Percentiles rank a stretch among this genome's conserved stretches.
phyloP scores from a whole-genome alignment of 345 rosid genomes.

The Eutrema heterophyllum region DNA sequence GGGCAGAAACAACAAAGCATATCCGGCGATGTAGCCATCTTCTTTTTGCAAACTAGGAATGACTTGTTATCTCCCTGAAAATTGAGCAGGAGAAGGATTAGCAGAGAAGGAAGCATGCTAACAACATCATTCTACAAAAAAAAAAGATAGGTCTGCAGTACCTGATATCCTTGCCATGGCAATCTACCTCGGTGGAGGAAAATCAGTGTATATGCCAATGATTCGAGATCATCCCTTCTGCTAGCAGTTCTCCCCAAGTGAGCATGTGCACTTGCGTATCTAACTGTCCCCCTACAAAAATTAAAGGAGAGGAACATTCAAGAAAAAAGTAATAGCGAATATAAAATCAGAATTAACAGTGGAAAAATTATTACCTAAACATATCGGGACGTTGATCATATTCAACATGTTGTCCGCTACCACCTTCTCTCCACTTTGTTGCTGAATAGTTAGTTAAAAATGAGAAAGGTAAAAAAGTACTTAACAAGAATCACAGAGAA shows the following conservation, averaged over 20 bases:
- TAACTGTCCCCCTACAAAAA: slow-evolving; percentile 82
- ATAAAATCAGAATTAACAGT: background rate
- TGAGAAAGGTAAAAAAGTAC: slow-evolving; percentile 6
- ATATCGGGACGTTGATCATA: slow-evolving; percentile 99
- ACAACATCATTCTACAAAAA: background rate
- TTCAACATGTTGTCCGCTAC: slow-evolving; percentile 78
- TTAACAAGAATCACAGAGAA: slow-evolving; percentile 14
- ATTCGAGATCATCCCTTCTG: slow-evolving; percentile 97
- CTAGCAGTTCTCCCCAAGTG: slow-evolving; percentile 97
- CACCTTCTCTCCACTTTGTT: slow-evolving; percentile 83
- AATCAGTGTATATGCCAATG: slow-evolving; percentile 92
- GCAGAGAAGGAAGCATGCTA: slow-evolving; percentile 6
- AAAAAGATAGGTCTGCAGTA: slow-evolving; percentile 21
- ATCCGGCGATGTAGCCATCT: slow-evolving; percentile 91
- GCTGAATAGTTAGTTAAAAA: slow-evolving; percentile 47
- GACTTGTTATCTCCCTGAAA: slow-evolving; percentile 95
- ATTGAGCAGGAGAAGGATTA: slow-evolving; percentile 26
- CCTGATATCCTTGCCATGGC: slow-evolving; percentile 99
- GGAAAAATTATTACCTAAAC: slow-evolving; percentile 61
- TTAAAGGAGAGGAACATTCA: background rate
- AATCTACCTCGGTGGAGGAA: slow-evolving; percentile 91
- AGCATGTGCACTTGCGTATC: slow-evolving; percentile 98
- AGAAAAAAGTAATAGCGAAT: background rate
- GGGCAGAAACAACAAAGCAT: slow-evolving; percentile 94
- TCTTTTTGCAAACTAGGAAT: slow-evolving; percentile 94